Evolutionary conservation across 2,329 filamentous ascomycete species (phyloP), one percentile per base, ranked within the genome.

Genomic region (Intubia oerlemansii): DNA sequence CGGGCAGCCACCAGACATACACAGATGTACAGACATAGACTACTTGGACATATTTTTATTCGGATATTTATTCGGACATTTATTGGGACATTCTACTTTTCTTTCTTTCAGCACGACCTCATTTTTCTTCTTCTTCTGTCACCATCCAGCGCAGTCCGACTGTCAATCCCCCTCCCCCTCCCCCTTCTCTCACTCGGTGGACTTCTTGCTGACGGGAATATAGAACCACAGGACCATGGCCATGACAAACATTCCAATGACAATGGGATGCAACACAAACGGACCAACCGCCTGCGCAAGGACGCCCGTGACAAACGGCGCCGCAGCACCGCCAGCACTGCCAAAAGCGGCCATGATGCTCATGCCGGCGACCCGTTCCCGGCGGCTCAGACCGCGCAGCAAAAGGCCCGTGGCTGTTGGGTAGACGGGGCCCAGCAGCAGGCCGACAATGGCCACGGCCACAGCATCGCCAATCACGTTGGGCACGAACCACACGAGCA

Each of bases 401-500:
- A 79, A 71, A 5, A 78, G 56, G 1, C 64, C 62, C 4, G 65
- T 60, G 0, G 71, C 66, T 43, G 75, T 82, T 0, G 80, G 78
- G 42, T 82, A 90, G 5, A 90, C 60, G 0, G 80, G 79, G 0
- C 81, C 80, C 1, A 90, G 54, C 17, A 88, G 48, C 7, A 88
- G 49, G 10, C 81, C 81, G 12, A 88, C 59, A 15, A 88, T 51
- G 47, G 66, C 54, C 4, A 78, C 62, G 3, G 68, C 62, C 2
- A 77, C 70, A 12, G 71, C 67, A 38, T 76, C 61, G 10, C 70
- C 70, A 18, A 78, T 53, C n/a, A 84, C 53, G 43, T 80, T 79
- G 1, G 77, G 78, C 16, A 84, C 62, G 18, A 68, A 52, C 80
- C 80, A 88, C 8, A 79, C 71, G 16, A 88, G 54, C n/a, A 82